phyloP scores from a whole-genome alignment of 2,329 filamentous ascomycete species.

The Verticillium dahliae region DNA sequence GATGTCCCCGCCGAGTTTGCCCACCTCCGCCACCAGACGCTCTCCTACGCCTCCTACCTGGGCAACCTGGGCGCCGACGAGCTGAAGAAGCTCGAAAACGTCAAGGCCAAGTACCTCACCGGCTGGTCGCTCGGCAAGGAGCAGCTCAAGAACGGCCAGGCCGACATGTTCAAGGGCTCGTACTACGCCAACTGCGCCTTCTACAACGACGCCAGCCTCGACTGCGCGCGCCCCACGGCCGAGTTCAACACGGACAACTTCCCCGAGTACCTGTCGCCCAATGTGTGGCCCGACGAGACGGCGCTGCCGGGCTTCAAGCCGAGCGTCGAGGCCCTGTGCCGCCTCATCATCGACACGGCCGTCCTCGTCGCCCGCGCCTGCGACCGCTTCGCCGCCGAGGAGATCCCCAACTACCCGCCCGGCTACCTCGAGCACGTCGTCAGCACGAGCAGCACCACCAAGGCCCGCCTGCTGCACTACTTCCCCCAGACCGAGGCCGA shows the following conservation, averaged over 20 bases:
- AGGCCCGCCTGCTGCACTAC: constrained; percentile 89
- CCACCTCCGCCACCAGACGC: constrained; percentile 62
- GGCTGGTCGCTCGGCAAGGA: constrained; percentile 81
- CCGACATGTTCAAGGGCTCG: constrained; percentile 75
- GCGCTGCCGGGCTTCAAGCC: constrained; percentile 69
- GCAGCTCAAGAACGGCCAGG: constrained; percentile 68
- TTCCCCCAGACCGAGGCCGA: constrained; percentile 54
- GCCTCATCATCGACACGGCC: constrained; percentile 81
- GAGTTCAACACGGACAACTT: constrained; percentile 58
- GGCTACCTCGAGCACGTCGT: constrained; percentile 87
- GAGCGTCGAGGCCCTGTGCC: constrained; percentile 69
- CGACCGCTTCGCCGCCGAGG: constrained; percentile 73
- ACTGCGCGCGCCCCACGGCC: constrained; percentile 53
- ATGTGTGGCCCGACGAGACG: constrained; percentile 72
- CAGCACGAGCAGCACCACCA: constrained; percentile 76
- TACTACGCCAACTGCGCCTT: constrained; percentile 83
- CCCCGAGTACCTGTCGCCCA: constrained; percentile 82
- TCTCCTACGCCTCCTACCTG: constrained; percentile 85
- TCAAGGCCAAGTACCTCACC: constrained; percentile 56
- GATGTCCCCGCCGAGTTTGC: constrained; percentile 70
- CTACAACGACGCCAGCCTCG: constrained; percentile 58
- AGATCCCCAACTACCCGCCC: constrained; percentile 68
- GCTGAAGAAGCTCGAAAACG: constrained; percentile 57
- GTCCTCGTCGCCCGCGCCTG: constrained; percentile 85
- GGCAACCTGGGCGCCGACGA: constrained; percentile 69